Conservation (phyloP, 371 early-diverging fungal species). For the Mortierella sp. region DNA sequence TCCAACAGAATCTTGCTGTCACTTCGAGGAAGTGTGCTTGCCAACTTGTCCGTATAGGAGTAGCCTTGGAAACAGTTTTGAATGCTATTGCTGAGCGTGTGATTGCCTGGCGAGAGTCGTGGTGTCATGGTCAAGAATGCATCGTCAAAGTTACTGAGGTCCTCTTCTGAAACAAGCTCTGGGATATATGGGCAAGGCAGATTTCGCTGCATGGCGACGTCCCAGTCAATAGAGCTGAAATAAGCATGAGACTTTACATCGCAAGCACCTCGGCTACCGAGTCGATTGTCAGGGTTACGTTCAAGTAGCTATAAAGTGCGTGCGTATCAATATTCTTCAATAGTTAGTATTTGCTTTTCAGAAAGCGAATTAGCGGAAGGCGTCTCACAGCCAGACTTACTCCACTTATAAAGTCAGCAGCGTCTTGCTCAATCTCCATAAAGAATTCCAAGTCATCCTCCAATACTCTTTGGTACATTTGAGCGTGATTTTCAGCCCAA, state of each 20-base stretch:
- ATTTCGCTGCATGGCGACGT: slow-evolving; percentile 49
- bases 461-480: slow-evolving; percentile 86
- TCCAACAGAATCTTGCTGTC: slow-evolving; percentile 45
- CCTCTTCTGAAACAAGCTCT: slow-evolving; percentile 64
- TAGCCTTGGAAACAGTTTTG: slow-evolving; percentile 72
- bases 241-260: slow-evolving; percentile 80
- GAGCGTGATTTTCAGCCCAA: slow-evolving; percentile 81
- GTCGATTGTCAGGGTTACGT: slow-evolving; percentile 72
- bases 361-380: too few relatives aligned
- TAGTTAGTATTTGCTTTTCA: not conserved
- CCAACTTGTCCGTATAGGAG: slow-evolving; percentile 60
- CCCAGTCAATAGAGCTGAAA: slow-evolving; percentile 79
- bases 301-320: slow-evolving; percentile 67
- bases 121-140: slow-evolving; percentile 72
- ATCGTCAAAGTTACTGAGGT: slow-evolving; percentile 77
- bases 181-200: slow-evolving; percentile 64
- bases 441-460: slow-evolving; percentile 85
- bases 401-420: slow-evolving; percentile 70
- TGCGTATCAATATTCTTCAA: not conserved
- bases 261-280: slow-evolving; percentile 72
- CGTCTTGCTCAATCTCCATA: slow-evolving; percentile 66
- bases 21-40: slow-evolving; percentile 35
- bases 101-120: slow-evolving; percentile 59
- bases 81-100: slow-evolving; percentile 62
- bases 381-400: slow-evolving; percentile 56